A percentile compares a stretch with the other conserved stretches of the same genome.
Conservation (phyloP, 208 protist genomes). For the Leishmania gerbilli region DNA sequence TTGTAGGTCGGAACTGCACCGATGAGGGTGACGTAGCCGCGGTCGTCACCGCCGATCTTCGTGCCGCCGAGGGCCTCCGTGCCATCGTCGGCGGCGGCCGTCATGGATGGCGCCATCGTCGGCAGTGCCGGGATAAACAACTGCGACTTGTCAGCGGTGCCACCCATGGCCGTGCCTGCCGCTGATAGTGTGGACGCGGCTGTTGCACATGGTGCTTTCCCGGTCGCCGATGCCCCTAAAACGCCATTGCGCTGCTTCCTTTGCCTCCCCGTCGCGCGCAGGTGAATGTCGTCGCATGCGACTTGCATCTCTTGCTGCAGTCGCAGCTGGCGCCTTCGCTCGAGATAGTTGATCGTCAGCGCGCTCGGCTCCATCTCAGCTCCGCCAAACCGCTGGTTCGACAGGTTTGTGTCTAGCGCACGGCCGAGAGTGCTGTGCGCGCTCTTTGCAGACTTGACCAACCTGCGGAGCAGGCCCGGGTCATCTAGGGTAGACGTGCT, state of each 20-base stretch:
- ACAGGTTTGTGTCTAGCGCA: slow-evolving; percentile 53
- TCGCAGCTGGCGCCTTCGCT: slow-evolving; percentile 46
- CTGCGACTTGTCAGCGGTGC: background rate
- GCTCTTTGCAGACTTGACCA: slow-evolving; percentile 60
- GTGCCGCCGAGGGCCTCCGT: slow-evolving; percentile 64
- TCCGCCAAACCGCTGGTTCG: slow-evolving; percentile 43
- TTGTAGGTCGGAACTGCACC: slow-evolving; percentile 60
- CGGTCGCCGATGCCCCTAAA: background rate
- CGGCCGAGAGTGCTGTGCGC: slow-evolving; percentile 67
- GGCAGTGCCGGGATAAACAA: slow-evolving; percentile 60
- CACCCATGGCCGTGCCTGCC: background rate
- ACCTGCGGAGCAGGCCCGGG: slow-evolving; percentile 37
- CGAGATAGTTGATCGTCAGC: slow-evolving; percentile 47
- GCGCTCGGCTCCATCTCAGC: slow-evolving; percentile 42
- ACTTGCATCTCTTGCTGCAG: slow-evolving; percentile 55
- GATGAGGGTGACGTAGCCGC: slow-evolving; percentile 72
- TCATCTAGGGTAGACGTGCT: slow-evolving; percentile 47
- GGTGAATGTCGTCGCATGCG: slow-evolving; percentile 27
- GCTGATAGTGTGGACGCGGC: background rate
- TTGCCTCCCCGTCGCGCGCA: background rate
- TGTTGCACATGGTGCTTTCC: background rate
- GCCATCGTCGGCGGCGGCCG: slow-evolving; percentile 65
- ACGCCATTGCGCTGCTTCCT: background rate
- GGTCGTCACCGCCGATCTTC: slow-evolving; percentile 42
- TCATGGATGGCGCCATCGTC: slow-evolving; percentile 79